Evolutionary conservation across 768 basidiomycete genomes (phyloP), one percentile per base, ranked within the genome.

Genomic region (Phlegmacium glaucopus): DNA sequence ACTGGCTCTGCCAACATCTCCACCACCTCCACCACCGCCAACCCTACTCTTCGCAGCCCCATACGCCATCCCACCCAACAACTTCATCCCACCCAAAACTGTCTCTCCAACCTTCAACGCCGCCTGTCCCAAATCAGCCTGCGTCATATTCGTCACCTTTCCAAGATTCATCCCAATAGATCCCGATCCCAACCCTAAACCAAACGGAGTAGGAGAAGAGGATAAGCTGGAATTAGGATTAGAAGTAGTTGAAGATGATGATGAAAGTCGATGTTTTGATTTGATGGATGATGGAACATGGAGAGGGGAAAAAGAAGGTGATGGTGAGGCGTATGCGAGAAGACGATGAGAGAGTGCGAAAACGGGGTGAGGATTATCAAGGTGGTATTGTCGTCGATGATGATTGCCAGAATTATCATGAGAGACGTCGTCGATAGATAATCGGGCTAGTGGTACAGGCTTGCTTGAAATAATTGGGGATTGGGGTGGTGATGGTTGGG

Each of bases 301-400:
- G 4, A 36, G 29, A 15, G 50, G 36, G 3, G 47, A 45, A 9
- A 44, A 22, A 12, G 42, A 45, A n/a, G 49, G 45, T 1, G 48
- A 45, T 1, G 61, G 53, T 0, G 60, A 62, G 8, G 78, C 74
- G 53, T 77, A 87, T 4, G 82, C 85, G 11, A 89, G 69, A 18
- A 90, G 75, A 9, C 85, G 81, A 29, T 72, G 64, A 10, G 82
- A 82, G 15, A 85, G 68, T 3, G 82, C 71, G 58, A 79, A 87
- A 9, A 85, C 64, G 1, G 87, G 79, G n/a, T 55, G 64, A 1
- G 72, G 72, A 27, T 54, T 46, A 15, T 49, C 48, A 12, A 29
- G 39, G 30, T 43, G 32, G 13, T 35, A n/a, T 13, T 42, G 42
- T 10, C 45, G 35, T 6, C 45, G 18, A 12, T 27, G 27, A 11